Percentiles rank a stretch among this genome's conserved stretches.
Evolutionary conservation across 148 eudicot genomes (phyloP).

Genomic region (Limonium bicolor): DNA sequence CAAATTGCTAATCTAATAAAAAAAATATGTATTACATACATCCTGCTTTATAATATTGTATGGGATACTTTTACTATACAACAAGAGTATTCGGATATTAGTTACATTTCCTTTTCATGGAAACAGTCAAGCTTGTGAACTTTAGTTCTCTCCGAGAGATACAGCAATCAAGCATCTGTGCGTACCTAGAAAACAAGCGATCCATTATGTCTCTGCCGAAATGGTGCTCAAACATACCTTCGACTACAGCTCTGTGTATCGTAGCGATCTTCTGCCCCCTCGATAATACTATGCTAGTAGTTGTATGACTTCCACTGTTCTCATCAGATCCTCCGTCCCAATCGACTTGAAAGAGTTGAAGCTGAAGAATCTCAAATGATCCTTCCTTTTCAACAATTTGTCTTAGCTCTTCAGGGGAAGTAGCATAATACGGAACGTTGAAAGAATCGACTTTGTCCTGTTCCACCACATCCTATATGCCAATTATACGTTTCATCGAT

Average conservation of each 20-base stretch:
- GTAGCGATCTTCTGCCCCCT: slow-evolving; percentile 32
- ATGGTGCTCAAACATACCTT: slow-evolving; percentile 34
- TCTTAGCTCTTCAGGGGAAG: slow-evolving; percentile 35
- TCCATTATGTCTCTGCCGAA: slow-evolving; percentile 43
- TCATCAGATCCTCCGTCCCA: slow-evolving; percentile 21
- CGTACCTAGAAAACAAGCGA: slow-evolving; percentile 28
- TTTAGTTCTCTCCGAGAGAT: slow-evolving; percentile 10
- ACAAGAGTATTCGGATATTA: too few species aligned
- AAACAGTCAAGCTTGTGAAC: slow-evolving; percentile 13
- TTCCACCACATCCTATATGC: slow-evolving; percentile 35
- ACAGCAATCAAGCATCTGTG: slow-evolving; percentile 18
- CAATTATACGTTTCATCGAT: not conserved
- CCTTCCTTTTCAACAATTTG: slow-evolving; percentile 26
- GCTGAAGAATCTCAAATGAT: slow-evolving; percentile 22
- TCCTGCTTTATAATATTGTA: too few species aligned
- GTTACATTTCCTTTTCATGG: slow-evolving; percentile 7
- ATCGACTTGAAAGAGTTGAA: slow-evolving; percentile 21
- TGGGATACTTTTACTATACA: too few species aligned
- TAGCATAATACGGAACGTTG: slow-evolving; percentile 50
- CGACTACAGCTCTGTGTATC: slow-evolving; percentile 41
- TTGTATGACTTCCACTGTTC: not conserved
- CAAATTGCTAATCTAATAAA: too few species aligned
- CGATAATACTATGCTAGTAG: too few species aligned
- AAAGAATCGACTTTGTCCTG: slow-evolving; percentile 55
- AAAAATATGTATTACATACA: too few species aligned